Percentiles rank a stretch among this genome's conserved stretches.
These are phyloP conservation scores for Aspergillus panamensis DNA, from an alignment of 495 filamentous ascomycete genomes.

Conservation along the genomic window DNA sequence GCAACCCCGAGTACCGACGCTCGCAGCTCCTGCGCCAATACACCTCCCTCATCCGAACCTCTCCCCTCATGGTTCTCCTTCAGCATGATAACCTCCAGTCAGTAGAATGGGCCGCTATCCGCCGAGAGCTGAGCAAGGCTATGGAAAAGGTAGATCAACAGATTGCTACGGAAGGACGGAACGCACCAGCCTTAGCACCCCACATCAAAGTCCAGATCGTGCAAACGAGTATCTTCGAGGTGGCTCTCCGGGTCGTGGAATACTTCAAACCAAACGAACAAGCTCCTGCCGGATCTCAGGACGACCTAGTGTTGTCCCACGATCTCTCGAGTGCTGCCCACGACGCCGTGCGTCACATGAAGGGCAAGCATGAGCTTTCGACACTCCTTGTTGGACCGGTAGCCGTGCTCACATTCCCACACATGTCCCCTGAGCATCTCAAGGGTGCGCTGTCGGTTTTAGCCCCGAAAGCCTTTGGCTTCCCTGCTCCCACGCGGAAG, in stretches of 20 bases:
- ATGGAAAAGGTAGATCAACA: constrained; percentile 63
- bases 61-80: constrained; percentile 86
- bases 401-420: constrained; percentile 74
- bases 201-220: constrained; percentile 74
- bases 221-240: constrained; percentile 82
- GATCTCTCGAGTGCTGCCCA: constrained; percentile 70
- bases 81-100: constrained; percentile 95
- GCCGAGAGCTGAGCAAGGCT: constrained; percentile 73
- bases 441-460: constrained; percentile 74
- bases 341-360: constrained; percentile 50
- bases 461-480: constrained; percentile 62
- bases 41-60: constrained; percentile 85
- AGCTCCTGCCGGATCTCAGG: constrained; percentile 38
- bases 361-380: constrained; percentile 60
- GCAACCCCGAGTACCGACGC: constrained; percentile 81
- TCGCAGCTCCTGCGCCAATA: constrained; percentile 93
- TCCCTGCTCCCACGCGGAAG: constrained; percentile 71
- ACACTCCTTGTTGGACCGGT: constrained; percentile 78
- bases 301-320: constrained; percentile 61
- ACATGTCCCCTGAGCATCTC: constrained; percentile 76
- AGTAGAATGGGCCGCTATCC: constrained; percentile 79
- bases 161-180: constrained; percentile 44
- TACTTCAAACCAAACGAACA: constrained; percentile 65
- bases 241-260: constrained; percentile 79
- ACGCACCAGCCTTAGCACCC: constrained; percentile 44